Evolutionary conservation across 1,284 basidiomycete genomes (phyloP).

Genomic region (Trametes versicolor): DNA sequence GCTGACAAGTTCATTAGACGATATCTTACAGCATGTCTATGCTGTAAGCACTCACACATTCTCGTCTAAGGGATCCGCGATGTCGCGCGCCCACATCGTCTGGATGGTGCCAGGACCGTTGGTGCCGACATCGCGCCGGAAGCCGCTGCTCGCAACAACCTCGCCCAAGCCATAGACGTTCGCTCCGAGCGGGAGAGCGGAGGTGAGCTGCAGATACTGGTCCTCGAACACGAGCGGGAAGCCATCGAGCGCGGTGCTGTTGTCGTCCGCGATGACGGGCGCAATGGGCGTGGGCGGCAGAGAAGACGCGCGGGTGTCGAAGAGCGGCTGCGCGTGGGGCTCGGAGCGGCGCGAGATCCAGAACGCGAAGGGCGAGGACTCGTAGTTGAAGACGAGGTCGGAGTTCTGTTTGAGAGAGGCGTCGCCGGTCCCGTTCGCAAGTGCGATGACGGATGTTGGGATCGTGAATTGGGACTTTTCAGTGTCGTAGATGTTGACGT

Average conservation of each 20-base stretch:
- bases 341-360: conserved; percentile 78
- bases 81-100: conserved; percentile 70
- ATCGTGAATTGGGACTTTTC: conserved; percentile 72
- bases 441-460: conserved; percentile 49
- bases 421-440: conserved; percentile 47
- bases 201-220: conserved; percentile 74
- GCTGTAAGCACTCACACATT: conserved; percentile 19
- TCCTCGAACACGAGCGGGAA: conserved; percentile 83
- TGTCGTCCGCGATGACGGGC: conserved; percentile 56
- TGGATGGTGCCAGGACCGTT: conserved; percentile 68
- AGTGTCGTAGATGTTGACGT: conserved; percentile 78
- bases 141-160: conserved; percentile 72
- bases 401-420: conserved; percentile 52
- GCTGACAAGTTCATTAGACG: conserved; percentile 42
- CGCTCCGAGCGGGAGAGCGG: conserved; percentile 67
- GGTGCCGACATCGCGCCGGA: conserved; percentile 66
- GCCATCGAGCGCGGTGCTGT: conserved; percentile 60
- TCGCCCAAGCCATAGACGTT: conserved; percentile 87
- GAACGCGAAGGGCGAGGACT: conserved; percentile 74
- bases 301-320: conserved; percentile 74
- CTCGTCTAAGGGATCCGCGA: conserved; percentile 31
- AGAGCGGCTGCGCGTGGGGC: conserved; percentile 66
- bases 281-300: conserved; percentile 65
- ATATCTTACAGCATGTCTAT: neutral
- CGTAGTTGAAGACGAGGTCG: conserved; percentile 78